Percentiles rank a stretch among this genome's conserved stretches.
phyloP scores from a whole-genome alignment of 1,284 basidiomycete genomes.

The Austropuccinia psidii region DNA sequence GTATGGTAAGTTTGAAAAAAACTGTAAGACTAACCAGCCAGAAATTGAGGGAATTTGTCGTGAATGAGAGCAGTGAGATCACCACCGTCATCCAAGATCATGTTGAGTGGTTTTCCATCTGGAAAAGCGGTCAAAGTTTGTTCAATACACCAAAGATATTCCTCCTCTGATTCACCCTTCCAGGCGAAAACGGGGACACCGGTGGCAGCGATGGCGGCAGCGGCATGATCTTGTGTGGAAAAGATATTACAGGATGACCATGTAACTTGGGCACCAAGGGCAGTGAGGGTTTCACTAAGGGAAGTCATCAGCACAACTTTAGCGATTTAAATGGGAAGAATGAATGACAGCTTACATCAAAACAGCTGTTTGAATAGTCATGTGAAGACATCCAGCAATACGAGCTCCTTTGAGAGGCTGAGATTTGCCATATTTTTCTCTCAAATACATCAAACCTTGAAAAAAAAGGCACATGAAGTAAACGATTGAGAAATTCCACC shows the following conservation, averaged over 20 bases:
- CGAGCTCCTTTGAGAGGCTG: conserved; percentile 92
- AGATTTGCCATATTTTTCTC: conserved; percentile 61
- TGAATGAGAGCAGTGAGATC: conserved; percentile 93
- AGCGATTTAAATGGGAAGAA: neutral
- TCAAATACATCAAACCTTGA: conserved; percentile 46
- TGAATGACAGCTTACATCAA: conserved; percentile 45
- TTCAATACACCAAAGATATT: conserved; percentile 97
- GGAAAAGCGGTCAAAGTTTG: conserved; percentile 73
- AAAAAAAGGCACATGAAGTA: neutral
- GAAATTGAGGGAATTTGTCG: conserved; percentile 86
- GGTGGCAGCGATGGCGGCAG: conserved; percentile 94
- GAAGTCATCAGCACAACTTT: conserved; percentile 52
- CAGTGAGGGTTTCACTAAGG: conserved; percentile 89
- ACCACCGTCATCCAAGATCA: conserved; percentile 99
- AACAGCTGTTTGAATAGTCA: conserved; percentile 80
- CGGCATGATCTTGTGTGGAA: conserved; percentile 96
- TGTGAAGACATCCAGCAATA: conserved; percentile 95
- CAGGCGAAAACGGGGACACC: conserved; percentile 98
- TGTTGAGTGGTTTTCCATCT: conserved; percentile 75
- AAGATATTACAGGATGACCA: conserved; percentile 99
- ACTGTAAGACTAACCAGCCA: conserved; percentile 55
- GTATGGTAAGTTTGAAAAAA: neutral
- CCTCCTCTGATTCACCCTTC: conserved; percentile 99
- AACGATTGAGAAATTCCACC: neutral
- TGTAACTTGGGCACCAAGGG: conserved; percentile 91